Conservation (phyloP, 805 yeast species). For the Yueomyces sinensis region DNA sequence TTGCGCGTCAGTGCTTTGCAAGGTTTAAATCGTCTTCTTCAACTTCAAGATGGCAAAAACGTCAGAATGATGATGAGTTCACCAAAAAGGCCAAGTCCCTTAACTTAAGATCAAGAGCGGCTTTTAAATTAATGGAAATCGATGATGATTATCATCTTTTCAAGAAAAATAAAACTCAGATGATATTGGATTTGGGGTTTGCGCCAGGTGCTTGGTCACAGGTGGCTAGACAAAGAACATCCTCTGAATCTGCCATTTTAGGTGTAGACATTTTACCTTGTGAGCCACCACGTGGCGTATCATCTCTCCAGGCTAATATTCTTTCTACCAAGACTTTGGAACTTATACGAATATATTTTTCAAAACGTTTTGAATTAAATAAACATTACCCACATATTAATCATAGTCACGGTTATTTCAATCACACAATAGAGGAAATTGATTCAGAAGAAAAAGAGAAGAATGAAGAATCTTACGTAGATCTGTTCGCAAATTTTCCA, state of each 20-base stretch:
- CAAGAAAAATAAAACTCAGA: conserved; percentile 28
- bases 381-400: conserved; percentile 20
- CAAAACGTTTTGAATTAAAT: conserved; percentile 15
- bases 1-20: too few relatives aligned
- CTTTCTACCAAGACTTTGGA: conserved; percentile 51
- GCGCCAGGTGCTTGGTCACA: conserved; percentile 97
- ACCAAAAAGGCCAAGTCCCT: conserved; percentile 51
- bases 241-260: conserved; percentile 40
- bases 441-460: not conserved
- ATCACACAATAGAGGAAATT: conserved; percentile 9
- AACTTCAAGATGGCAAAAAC: conserved; percentile 47
- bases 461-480: conserved; percentile 17
- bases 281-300: conserved; percentile 69
- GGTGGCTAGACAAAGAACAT: conserved; percentile 47
- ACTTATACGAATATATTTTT: conserved; percentile 38
- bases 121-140: conserved; percentile 71
- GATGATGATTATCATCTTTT: conserved; percentile 53
- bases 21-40: not conserved
- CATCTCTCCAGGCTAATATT: conserved; percentile 81
- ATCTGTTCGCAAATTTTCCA: conserved; percentile 12
- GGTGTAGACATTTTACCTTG: conserved; percentile 78
- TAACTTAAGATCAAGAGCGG: conserved; percentile 74
- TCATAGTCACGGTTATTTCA: conserved; percentile 13
- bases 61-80: conserved; percentile 55
- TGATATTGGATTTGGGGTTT: conserved; percentile 78